Base-by-base conservation (phyloP, 495 filamentous ascomycete species). In the Trichocladium uniseriatum region DNA sequence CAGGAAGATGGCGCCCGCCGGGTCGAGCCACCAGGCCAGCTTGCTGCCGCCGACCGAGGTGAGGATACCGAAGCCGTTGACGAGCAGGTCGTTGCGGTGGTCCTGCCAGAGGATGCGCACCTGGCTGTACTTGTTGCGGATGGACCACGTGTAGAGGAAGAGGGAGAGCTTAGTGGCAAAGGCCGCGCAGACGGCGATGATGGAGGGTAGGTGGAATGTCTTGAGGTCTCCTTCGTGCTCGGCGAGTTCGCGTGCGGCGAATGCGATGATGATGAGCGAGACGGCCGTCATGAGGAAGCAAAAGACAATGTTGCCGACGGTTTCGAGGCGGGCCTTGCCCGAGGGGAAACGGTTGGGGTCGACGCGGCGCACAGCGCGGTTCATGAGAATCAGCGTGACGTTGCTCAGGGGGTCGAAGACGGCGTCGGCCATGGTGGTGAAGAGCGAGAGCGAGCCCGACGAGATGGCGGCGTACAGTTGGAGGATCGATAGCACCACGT, bases 351-450 rank as follows among this genome's bases (percentile, higher is more conserved):
- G 82, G 53, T 79, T 79, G n/a, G 87, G 78, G 61, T 97, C 89
- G 49, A 97, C 94, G 39, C 77, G 80, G 56, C 83, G 83, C 56
- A 96, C 84, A 47, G 94, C 91, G 48, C 90, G 86, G 67, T 91
- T 84, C 60, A 80, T 87, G 22, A 96, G 69, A 40, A 97, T 86
- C 4, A 98, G 75, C 0, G 87, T 91, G 32, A 95, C 58, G 67
- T 96, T 97, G 61, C 84, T 89, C 63, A 94, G 58, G 14, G 94
- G 94, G 64, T 98, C 92, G 70, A 98, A 98, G 54, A 98, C 76
- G 20, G 91, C 83, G 66, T 98, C 92, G 29, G 90, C 92, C 86
- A 95, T 95, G 43, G 94, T 98, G 6, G 92, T 95, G 74, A 97
- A 95, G 42, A 98, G 80, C 5, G 91, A 96, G 34, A 97, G 77